Evolutionary conservation across 2,329 filamentous ascomycete genomes (phyloP).

Genomic region (Triangularia setosa): DNA sequence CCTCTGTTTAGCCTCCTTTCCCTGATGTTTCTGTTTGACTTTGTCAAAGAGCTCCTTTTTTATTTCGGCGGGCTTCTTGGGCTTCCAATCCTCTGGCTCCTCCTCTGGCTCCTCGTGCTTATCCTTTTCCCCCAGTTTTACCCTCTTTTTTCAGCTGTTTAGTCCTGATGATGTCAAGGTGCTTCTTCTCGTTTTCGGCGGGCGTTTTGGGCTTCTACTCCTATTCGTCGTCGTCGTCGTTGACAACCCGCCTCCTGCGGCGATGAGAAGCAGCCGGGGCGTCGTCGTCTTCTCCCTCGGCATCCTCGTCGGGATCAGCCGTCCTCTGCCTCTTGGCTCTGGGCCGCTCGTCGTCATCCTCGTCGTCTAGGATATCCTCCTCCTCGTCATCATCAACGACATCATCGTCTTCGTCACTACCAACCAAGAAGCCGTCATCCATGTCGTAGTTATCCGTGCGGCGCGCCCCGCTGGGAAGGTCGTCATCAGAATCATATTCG

Average conservation of each 20-base stretch:
- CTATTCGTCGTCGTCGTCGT: conserved; percentile 30
- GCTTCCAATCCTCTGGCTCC: background rate
- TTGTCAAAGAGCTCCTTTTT: background rate
- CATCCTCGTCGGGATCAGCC: conserved; percentile 45
- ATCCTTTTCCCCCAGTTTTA: background rate
- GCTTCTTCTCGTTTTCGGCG: background rate
- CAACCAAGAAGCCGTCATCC: conserved; percentile 74
- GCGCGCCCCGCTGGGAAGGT: conserved; percentile 56
- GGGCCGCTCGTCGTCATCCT: conserved; percentile 43
- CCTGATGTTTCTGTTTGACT: background rate
- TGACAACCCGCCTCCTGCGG: conserved; percentile 25
- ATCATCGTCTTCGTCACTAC: conserved; percentile 67
- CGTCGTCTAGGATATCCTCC: conserved; percentile 55
- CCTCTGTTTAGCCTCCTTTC: background rate
- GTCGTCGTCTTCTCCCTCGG: conserved; percentile 52
- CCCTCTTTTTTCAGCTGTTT: background rate
- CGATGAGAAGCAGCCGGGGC: conserved; percentile 29
- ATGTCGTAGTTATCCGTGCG: conserved; percentile 74
- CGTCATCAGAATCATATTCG: conserved; percentile 76
- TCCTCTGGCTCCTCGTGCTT: background rate
- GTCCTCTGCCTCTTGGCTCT: conserved; percentile 50
- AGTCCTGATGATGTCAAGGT: background rate
- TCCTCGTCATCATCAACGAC: conserved; percentile 58
- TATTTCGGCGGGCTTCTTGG: background rate
- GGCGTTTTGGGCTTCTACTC: background rate